These are phyloP conservation scores for Penicillium fimorum DNA, from an alignment of 495 filamentous ascomycete species.

Conservation along the genomic window DNA sequence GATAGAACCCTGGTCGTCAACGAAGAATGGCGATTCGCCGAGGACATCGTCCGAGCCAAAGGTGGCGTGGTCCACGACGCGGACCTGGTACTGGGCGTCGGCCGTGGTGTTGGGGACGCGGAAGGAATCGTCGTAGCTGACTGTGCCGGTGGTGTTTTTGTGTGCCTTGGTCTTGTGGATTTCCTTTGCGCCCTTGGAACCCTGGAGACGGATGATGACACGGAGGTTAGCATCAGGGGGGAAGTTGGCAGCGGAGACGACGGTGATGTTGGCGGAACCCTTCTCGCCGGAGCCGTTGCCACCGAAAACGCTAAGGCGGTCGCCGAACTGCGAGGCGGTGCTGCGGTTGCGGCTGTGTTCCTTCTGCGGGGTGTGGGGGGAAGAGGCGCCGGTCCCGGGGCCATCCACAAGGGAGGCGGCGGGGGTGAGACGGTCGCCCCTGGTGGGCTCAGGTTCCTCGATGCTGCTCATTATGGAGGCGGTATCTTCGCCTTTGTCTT, in stretches of 20 bases:
- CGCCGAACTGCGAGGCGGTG: conserved; percentile 54
- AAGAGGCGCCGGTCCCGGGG: conserved; percentile 29
- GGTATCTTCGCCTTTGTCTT: conserved; percentile 60
- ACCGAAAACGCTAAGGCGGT: conserved; percentile 49
- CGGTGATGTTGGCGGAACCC: conserved; percentile 76
- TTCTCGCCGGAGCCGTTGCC: conserved; percentile 53
- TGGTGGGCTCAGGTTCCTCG: conserved; percentile 38
- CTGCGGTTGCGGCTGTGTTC: conserved; percentile 67
- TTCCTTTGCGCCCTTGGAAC: conserved; percentile 66
- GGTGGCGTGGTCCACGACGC: conserved; percentile 77
- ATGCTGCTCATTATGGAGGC: conserved; percentile 21
- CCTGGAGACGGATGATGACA: conserved; percentile 65
- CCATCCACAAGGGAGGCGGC: conserved; percentile 34
- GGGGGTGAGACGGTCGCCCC: conserved; percentile 39
- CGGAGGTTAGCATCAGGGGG: conserved; percentile 77
- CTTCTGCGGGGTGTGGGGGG: conserved; percentile 35
- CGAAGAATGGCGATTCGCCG: conserved; percentile 83
- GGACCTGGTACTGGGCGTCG: conserved; percentile 81
- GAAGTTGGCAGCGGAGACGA: conserved; percentile 78
- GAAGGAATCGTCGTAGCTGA: conserved; percentile 76
- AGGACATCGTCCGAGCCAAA: conserved; percentile 78
- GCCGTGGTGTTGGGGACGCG: conserved; percentile 68
- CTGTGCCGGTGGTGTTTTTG: conserved; percentile 58
- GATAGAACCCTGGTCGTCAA: conserved; percentile 70
- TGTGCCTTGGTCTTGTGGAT: conserved; percentile 81